Base-by-base conservation (phyloP, 23 red algal species). In the Rhodosorus marinus region DNA sequence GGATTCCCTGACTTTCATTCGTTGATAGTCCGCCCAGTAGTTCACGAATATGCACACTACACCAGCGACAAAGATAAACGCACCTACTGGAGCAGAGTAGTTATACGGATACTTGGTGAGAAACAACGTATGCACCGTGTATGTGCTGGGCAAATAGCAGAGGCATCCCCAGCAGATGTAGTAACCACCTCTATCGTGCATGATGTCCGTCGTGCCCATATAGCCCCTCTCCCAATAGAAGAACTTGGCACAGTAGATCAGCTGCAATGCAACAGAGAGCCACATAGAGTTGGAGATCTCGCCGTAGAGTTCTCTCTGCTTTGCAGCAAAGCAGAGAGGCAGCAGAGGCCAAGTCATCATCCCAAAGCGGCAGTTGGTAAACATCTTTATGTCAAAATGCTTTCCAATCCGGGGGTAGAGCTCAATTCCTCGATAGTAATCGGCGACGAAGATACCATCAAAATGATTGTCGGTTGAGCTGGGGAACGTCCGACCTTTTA, bases 241-340 rank as follows among this genome's bases (percentile, higher is more conserved):
- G 31, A 84, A 84, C 66, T 84, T 74, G 67, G 60, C 62, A 52
- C 74, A 75, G 36, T 84, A 84, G 52, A 84, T 43, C 45, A 67
- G 38, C 49, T 84, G 79, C 42, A 84, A 49, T 40, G 64, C 40
- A 0, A 52, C 35, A 14, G 79, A 73, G 33, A 84, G 63, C 0
- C 54, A 32, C 79, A 84, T 84, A 4, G 60, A 62, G 31, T 74
- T 84, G 24, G 67, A 74, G 9, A 84, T 4, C 34, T 32, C 62
- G 11, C 79, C 79, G 35, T 59, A 65, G 26, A 29, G 26, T 64
- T 84, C 79, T 32, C 30, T 33, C 40, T 84, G 79, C 4, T 51
- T 72, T 17, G 4, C 31, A 0, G 32, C 55, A 60, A 84, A 84
- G 20, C 57, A 60, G 20, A 74, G 33, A 2, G 69, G 36, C 14